Percentiles rank a stretch among this genome's conserved stretches.
Conservation (phyloP, 2,329 filamentous ascomycete genomes). For the Epicoccum nigrum region DNA sequence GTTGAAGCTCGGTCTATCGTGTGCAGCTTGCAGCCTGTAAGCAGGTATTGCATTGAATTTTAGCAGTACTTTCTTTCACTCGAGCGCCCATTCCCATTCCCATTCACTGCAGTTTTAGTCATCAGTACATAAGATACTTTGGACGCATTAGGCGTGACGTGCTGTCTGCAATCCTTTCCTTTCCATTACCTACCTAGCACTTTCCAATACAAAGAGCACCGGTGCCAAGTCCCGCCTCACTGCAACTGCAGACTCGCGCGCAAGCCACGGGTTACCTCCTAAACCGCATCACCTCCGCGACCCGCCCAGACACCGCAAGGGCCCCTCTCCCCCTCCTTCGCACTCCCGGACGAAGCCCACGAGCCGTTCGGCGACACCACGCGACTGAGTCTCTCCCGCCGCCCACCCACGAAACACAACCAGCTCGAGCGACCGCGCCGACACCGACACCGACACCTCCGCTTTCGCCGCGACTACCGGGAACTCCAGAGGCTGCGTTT, state of each 20-base stretch:
- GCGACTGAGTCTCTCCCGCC: conserved; percentile 24
- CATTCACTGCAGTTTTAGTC: too few relatives aligned
- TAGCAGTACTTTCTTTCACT: not conserved
- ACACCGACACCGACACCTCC: conserved; percentile 39
- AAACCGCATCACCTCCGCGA: conserved; percentile 38
- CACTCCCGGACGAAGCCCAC: conserved; percentile 33
- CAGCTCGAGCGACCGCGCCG: conserved; percentile 25
- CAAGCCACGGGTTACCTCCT: conserved; percentile 24
- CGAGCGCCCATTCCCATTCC: not conserved
- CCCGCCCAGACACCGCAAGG: conserved; percentile 38
- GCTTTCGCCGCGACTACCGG: conserved; percentile 40
- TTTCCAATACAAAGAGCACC: conserved; percentile 9
- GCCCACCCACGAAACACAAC: not conserved
- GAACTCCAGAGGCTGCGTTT: conserved; percentile 41
- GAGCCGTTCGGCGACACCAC: conserved; percentile 31
- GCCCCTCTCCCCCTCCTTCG: conserved; percentile 31
- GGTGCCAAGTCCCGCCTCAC: conserved; percentile 28
- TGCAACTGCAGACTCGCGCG: conserved; percentile 23
- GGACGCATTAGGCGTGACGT: not conserved
- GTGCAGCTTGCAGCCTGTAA: not conserved
- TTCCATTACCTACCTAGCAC: too few relatives aligned
- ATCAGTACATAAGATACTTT: too few relatives aligned
- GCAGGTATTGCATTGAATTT: not conserved
- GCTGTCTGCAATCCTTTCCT: too few relatives aligned
- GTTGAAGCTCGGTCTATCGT: conserved; percentile 7